Evolutionary conservation across 495 filamentous ascomycete species (phyloP).

Genomic region (Xylaria intraflava): DNA sequence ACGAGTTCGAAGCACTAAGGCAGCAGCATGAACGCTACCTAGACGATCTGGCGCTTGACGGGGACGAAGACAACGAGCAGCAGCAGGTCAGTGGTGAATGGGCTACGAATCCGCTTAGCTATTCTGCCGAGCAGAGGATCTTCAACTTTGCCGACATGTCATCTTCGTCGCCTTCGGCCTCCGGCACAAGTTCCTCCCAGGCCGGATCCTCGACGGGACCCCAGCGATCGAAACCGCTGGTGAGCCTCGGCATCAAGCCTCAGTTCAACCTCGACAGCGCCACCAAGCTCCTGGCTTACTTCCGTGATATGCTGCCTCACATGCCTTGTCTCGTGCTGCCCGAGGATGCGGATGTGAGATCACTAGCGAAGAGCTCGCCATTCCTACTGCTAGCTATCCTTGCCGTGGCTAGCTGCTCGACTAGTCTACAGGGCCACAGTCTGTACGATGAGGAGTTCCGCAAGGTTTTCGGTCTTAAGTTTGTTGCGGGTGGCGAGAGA

Average conservation of each 20-base stretch:
- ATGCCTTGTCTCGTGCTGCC: conserved; percentile 35
- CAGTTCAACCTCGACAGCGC: conserved; percentile 46
- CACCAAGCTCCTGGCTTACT: conserved; percentile 29
- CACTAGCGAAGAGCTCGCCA: conserved; percentile 30
- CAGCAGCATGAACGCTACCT: conserved; percentile 32
- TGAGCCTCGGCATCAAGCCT: conserved; percentile 33
- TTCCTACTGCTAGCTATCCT: conserved; percentile 41
- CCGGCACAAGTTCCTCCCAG: conserved; percentile 13
- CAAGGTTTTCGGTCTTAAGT: conserved; percentile 43
- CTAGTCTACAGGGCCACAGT: conserved; percentile 38
- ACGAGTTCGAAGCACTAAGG: conserved; percentile 31
- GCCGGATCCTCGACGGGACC: neutral
- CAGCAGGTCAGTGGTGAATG: conserved; percentile 14
- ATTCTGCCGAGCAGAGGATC: neutral
- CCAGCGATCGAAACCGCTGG: conserved; percentile 12
- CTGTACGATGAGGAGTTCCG: conserved; percentile 46
- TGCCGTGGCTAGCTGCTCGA: conserved; percentile 38
- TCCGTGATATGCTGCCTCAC: conserved; percentile 33
- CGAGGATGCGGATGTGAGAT: conserved; percentile 29
- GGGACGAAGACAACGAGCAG: conserved; percentile 17
- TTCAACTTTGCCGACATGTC: conserved; percentile 28
- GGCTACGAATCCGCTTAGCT: neutral
- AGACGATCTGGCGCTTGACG: conserved; percentile 24
- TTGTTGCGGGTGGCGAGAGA: conserved; percentile 41
- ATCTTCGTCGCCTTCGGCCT: conserved; percentile 21